A percentile compares a stretch with the other conserved stretches of the same genome.
Evolutionary conservation across 1,284 basidiomycete genomes (phyloP).

Genomic region (Cutaneotrichosporon cyanovorans): DNA sequence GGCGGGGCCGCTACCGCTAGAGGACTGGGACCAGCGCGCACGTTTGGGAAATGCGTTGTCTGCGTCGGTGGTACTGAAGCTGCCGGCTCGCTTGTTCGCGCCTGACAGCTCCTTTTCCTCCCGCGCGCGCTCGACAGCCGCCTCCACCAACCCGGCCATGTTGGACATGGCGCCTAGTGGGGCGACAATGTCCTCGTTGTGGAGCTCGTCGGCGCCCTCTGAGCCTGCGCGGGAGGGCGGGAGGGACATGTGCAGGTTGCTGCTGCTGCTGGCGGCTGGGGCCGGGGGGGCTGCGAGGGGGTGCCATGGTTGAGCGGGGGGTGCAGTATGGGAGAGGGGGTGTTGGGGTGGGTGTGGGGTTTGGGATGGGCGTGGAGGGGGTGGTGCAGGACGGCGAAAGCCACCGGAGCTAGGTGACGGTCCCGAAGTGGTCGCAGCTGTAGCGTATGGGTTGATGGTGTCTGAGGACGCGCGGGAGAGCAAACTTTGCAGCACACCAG

Average conservation of each 20-base stretch:
- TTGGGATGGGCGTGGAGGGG: background rate
- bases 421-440: background rate
- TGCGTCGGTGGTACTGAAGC: background rate
- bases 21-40: constrained; percentile 18
- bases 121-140: constrained; percentile 42
- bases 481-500: constrained; percentile 3
- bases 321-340: no score
- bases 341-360: no score
- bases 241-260: constrained; percentile 11
- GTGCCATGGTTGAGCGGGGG: constrained; percentile 8
- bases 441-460: constrained; percentile 11
- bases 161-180: constrained; percentile 42
- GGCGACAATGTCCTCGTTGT: constrained; percentile 40
- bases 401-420: background rate
- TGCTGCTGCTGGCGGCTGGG: background rate
- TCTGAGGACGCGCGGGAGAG: background rate
- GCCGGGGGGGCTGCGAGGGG: constrained; percentile 2
- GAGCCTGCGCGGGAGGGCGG: constrained; percentile 38
- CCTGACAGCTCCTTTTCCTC: constrained; percentile 25
- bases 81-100: background rate
- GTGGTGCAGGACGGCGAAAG: background rate
- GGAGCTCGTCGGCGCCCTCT: constrained; percentile 34
- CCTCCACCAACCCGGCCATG: constrained; percentile 45
- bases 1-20: constrained; percentile 5
- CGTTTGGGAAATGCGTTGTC: constrained; percentile 13